Percentiles rank a stretch among this genome's conserved stretches.
Conservation (phyloP, 352 stramenopile genomes). For the Phytopythium chamaehyphon region DNA sequence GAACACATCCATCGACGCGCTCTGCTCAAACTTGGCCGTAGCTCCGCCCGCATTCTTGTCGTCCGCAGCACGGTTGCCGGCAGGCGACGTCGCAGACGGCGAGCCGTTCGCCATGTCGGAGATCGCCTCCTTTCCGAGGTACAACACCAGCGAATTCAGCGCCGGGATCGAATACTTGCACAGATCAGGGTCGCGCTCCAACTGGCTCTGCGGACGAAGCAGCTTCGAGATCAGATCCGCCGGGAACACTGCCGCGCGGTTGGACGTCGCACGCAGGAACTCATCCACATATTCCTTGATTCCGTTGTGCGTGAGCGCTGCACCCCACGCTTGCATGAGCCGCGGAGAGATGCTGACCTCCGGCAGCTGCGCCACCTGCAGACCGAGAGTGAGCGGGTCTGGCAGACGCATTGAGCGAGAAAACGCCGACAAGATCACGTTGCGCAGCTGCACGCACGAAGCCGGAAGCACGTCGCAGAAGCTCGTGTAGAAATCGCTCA, state of each 20-base stretch:
- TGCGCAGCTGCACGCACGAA: constrained; percentile 97
- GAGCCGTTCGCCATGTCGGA: constrained; percentile 64
- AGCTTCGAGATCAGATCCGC: constrained; percentile 76
- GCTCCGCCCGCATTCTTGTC: constrained; percentile 22
- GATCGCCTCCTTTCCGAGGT: constrained; percentile 84
- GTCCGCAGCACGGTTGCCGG: constrained; percentile 12
- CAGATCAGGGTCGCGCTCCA: constrained; percentile 60
- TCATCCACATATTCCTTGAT: constrained; percentile 95
- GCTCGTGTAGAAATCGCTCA: constrained; percentile 97
- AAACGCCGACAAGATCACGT: constrained; percentile 97
- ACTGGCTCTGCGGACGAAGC: constrained; percentile 45
- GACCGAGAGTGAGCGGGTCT: constrained; percentile 97
- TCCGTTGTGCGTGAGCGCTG: constrained; percentile 86
- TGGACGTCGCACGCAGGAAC: constrained; percentile 90
- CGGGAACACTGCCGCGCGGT: constrained; percentile 87
- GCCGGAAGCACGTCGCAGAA: constrained; percentile 98
- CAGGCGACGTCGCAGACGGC: constrained; percentile 9
- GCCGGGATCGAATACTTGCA: constrained; percentile 92
- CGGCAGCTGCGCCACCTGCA: constrained; percentile 96
- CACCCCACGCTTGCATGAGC: constrained; percentile 93
- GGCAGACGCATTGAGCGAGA: constrained; percentile 96
- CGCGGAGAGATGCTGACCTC: constrained; percentile 94
- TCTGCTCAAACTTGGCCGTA: constrained; percentile 82
- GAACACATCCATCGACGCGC: constrained; percentile 92
- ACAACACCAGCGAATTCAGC: constrained; percentile 89